These are phyloP conservation scores for Aspergillus aculeatus DNA, from an alignment of 2,329 filamentous ascomycete genomes.

Conservation along the genomic window DNA sequence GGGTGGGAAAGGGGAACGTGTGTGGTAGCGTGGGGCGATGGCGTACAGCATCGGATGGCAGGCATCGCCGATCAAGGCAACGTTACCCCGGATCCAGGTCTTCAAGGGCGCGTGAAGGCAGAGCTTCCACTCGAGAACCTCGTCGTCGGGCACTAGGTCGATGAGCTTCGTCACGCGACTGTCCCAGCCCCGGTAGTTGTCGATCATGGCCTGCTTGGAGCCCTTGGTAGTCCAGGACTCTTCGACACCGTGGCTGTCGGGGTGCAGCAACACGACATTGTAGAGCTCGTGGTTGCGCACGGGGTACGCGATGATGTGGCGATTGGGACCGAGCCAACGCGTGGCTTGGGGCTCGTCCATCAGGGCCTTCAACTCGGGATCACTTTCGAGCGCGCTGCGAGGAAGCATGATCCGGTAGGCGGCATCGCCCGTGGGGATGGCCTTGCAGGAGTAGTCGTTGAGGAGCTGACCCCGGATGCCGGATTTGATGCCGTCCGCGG, in stretches of 20 bases:
- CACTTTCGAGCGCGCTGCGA: constrained; percentile 63
- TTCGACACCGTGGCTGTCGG: constrained; percentile 59
- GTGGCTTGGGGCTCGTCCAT: constrained; percentile 67
- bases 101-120: constrained; percentile 34
- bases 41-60: constrained; percentile 48
- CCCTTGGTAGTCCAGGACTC: constrained; percentile 65
- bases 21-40: background rate
- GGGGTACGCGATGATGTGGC: constrained; percentile 77
- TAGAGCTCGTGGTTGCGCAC: constrained; percentile 66
- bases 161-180: constrained; percentile 60
- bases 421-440: constrained; percentile 63
- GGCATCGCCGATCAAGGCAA: constrained; percentile 43
- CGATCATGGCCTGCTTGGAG: constrained; percentile 60
- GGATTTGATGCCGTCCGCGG: constrained; percentile 57
- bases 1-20: too few species aligned
- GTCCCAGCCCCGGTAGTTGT: constrained; percentile 63
- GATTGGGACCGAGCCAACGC: constrained; percentile 72
- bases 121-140: constrained; percentile 41
- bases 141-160: constrained; percentile 57
- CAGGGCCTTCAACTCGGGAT: constrained; percentile 66
- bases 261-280: constrained; percentile 63
- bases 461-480: constrained; percentile 44
- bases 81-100: constrained; percentile 36
- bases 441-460: constrained; percentile 25
- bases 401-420: constrained; percentile 77